Evolutionary conservation across 2,329 filamentous ascomycete genomes (phyloP).

Genomic region (Laburnicola sp.): DNA sequence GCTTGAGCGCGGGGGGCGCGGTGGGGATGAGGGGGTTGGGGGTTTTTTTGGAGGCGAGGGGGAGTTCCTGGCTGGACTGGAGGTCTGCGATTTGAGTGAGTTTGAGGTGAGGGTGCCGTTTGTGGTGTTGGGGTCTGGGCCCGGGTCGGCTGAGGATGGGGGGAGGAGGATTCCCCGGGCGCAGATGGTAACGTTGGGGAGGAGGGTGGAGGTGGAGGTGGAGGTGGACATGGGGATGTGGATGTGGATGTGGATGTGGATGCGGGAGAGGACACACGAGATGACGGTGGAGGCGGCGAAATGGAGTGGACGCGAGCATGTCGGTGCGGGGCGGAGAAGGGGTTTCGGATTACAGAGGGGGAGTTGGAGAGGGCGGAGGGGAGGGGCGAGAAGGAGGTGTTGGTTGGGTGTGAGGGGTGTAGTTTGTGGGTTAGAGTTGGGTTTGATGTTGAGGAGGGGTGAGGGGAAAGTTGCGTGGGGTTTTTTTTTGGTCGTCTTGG

Average conservation of each 20-base stretch:
- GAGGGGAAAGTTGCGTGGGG: conserved; percentile 1
- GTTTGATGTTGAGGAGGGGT: conserved; percentile 56
- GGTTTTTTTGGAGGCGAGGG: neutral
- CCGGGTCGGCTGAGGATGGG: conserved; percentile 29
- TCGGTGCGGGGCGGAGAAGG: conserved; percentile 61
- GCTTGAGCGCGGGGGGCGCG: conserved; percentile 7
- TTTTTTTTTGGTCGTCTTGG: no score
- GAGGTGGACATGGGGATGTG: neutral
- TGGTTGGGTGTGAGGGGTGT: conserved; percentile 64
- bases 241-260: conserved; percentile 4
- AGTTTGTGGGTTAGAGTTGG: conserved; percentile 65
- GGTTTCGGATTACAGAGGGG: conserved; percentile 58
- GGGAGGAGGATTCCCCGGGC: conserved; percentile 34
- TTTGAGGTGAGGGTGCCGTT: conserved; percentile 20
- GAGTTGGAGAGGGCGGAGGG: conserved; percentile 57
- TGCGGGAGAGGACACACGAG: conserved; percentile 2
- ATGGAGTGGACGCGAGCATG: conserved; percentile 57
- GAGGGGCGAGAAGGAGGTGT: conserved; percentile 60
- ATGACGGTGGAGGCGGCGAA: conserved; percentile 41
- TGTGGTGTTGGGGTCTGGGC: neutral
- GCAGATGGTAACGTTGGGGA: conserved; percentile 5
- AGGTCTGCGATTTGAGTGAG: conserved; percentile 62
- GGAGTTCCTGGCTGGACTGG: conserved; percentile 53
- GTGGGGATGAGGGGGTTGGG: conserved; percentile 10
- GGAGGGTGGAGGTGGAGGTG: neutral